phyloP scores from a whole-genome alignment of 73 alveolate genomes.

The Paramecium pentaurelia region DNA sequence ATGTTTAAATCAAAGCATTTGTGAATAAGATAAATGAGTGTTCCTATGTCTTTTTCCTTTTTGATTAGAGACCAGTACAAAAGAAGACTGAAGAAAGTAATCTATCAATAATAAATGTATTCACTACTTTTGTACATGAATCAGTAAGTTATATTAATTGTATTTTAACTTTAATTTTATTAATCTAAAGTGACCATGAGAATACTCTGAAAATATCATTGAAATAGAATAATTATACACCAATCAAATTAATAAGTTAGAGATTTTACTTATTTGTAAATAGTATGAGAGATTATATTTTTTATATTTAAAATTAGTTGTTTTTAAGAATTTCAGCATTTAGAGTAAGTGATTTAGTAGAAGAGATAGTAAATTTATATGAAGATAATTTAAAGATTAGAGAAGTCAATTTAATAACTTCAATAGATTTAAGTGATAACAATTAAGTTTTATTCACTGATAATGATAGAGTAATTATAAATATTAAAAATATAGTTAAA shows the following conservation, averaged over 20 bases:
- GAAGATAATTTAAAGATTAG: constrained; percentile 29
- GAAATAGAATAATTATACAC: not conserved
- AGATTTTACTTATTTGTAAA: not conserved
- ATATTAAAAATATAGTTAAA: not conserved
- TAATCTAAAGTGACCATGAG: not conserved
- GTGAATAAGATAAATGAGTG: not conserved
- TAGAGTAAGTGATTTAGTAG: not conserved
- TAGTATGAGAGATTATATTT: constrained; percentile 21
- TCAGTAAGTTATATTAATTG: not conserved
- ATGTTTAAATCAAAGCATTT: not conserved
- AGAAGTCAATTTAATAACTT: not conserved
- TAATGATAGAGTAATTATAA: not conserved
- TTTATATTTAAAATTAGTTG: constrained; percentile 8
- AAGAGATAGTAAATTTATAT: not conserved
- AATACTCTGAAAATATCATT: not conserved
- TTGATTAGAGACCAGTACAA: not conserved
- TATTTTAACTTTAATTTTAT: not conserved
- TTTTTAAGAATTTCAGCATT: not conserved
- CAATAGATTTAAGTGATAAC: constrained; percentile 1
- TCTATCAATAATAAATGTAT: not conserved
- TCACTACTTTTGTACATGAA: constrained; percentile 13
- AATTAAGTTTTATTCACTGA: constrained; percentile 13
- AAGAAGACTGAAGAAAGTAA: not conserved
- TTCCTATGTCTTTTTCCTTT: not conserved
- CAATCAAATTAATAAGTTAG: not conserved